Evolutionary conservation across 1,284 basidiomycete species (phyloP).

Genomic region (Papiliotrema fonsecae): DNA sequence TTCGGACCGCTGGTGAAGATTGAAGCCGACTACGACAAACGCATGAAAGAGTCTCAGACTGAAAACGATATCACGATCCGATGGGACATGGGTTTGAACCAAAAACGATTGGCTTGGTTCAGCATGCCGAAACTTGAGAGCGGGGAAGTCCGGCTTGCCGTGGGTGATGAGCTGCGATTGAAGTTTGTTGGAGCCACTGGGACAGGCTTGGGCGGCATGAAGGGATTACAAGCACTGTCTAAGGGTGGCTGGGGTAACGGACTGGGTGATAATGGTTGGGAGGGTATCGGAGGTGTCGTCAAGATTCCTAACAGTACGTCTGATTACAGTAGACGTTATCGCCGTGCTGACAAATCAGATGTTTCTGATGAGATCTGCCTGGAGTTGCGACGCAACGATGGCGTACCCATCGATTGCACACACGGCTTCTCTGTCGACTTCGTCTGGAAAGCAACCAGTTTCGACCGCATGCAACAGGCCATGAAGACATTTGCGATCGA

Average conservation of each 20-base stretch:
- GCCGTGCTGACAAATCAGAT: conserved; percentile 54
- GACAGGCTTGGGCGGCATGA: conserved; percentile 50
- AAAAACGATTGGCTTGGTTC: conserved; percentile 97
- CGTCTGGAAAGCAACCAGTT: conserved; percentile 99
- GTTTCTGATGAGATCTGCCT: conserved; percentile 96
- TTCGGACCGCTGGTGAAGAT: conserved; percentile 99
- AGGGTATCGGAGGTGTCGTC: conserved; percentile 95
- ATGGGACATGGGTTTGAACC: conserved; percentile 97
- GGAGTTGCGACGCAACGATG: conserved; percentile 83
- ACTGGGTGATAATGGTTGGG: conserved; percentile 57
- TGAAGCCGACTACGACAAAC: conserved; percentile 98
- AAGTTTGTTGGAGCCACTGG: conserved; percentile 72
- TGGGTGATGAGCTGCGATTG: conserved; percentile 91
- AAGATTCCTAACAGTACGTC: conserved; percentile 95
- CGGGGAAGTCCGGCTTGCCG: conserved; percentile 92
- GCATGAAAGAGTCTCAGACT: conserved; percentile 95
- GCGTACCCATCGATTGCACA: conserved; percentile 90
- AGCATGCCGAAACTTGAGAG: conserved; percentile 92
- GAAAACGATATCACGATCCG: conserved; percentile 93
- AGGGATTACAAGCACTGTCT: conserved; percentile 30
- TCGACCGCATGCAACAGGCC: conserved; percentile 97
- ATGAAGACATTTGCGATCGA: conserved; percentile 99
- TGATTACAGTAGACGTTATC: too few relatives aligned
- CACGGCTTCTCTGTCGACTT: conserved; percentile 96
- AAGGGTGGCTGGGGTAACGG: conserved; percentile 4